phyloP scores from a whole-genome alignment of 108 stramenopile species.

The Skeletonema potamos region DNA sequence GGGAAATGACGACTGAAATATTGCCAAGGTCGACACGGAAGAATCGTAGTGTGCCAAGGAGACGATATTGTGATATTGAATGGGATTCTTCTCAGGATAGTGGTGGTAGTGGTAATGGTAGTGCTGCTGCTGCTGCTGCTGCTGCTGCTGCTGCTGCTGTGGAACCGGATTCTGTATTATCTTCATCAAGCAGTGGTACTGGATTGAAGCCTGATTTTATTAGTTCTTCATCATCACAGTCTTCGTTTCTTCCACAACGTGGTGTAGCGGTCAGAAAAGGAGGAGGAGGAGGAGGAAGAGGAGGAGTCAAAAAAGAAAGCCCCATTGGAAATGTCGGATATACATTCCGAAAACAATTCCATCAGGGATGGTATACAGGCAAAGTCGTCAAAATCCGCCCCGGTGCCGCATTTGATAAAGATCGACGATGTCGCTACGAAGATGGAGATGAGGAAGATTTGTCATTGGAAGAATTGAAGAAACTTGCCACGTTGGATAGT shows the following conservation, averaged over 20 bases:
- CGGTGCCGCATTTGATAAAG: slow-evolving; percentile 6
- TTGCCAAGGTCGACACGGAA: not conserved
- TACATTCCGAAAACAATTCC: slow-evolving; percentile 3
- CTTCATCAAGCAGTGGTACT: not conserved
- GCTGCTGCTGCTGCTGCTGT: not conserved
- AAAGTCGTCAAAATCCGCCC: slow-evolving; percentile 6
- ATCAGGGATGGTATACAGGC: slow-evolving; percentile 7
- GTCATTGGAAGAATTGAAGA: slow-evolving; percentile 18
- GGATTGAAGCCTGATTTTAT: not conserved
- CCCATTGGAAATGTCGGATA: slow-evolving; percentile 14
- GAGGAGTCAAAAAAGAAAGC: not conserved
- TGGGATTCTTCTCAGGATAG: not conserved
- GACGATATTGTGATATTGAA: not conserved
- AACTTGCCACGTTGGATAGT: slow-evolving; percentile 3
- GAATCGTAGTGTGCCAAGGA: not conserved
- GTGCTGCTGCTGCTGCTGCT: too few relatives aligned
- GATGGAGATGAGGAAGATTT: slow-evolving; percentile 47
- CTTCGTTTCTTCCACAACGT: not conserved
- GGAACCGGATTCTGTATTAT: not conserved
- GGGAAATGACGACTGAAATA: not conserved
- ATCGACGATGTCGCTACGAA: slow-evolving; percentile 37
- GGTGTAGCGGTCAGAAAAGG: not conserved
- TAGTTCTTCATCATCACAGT: not conserved
- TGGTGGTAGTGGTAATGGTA: not conserved
- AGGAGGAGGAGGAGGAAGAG: not conserved